Conservation (phyloP, 805 yeast species). For the Metschnikowia continentalis region DNA sequence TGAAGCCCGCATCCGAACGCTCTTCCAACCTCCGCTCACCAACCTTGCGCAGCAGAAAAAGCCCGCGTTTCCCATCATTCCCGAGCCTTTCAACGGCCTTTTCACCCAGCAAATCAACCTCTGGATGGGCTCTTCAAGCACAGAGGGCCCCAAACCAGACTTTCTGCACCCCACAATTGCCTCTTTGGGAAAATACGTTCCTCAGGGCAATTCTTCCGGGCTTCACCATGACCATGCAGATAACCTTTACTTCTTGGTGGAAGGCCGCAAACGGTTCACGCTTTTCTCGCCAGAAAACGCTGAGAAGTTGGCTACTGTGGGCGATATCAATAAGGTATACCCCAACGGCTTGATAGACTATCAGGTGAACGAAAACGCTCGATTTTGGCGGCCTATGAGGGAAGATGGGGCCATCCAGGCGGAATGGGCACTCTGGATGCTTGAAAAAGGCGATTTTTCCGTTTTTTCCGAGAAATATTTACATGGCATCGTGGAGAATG, state of each 20-base stretch:
- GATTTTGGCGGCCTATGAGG: slow-evolving; percentile 57
- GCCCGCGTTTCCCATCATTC: slow-evolving; percentile 36
- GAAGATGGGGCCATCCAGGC: slow-evolving; percentile 59
- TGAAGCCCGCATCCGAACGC: slow-evolving; percentile 41
- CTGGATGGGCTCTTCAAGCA: slow-evolving; percentile 57
- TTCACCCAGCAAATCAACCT: slow-evolving; percentile 69
- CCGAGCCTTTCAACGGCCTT: slow-evolving; percentile 37
- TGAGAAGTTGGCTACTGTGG: slow-evolving; percentile 56
- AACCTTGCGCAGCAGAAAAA: slow-evolving; percentile 25
- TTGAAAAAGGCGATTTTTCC: slow-evolving; percentile 24
- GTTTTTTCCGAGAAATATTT: slow-evolving; percentile 8
- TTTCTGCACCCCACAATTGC: slow-evolving; percentile 12
- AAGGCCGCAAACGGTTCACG: slow-evolving; percentile 65
- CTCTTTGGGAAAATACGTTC: slow-evolving; percentile 53
- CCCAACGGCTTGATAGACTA: slow-evolving; percentile 69
- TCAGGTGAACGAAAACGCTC: slow-evolving; percentile 48
- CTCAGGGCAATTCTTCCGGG: slow-evolving; percentile 66
- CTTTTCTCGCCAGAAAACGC: slow-evolving; percentile 63
- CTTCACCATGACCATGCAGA: slow-evolving; percentile 81
- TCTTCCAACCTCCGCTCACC: slow-evolving; percentile 62
- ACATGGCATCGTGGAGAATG: slow-evolving; percentile 7
- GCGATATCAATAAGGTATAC: slow-evolving; percentile 49
- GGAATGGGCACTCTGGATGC: slow-evolving; percentile 44
- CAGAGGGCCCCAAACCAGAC: slow-evolving; percentile 11
- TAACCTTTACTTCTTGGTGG: slow-evolving; percentile 58